A percentile compares a stretch with the other conserved stretches of the same genome.
phyloP scores from a whole-genome alignment of 129 eudicot species.

The Solidago caesia region DNA sequence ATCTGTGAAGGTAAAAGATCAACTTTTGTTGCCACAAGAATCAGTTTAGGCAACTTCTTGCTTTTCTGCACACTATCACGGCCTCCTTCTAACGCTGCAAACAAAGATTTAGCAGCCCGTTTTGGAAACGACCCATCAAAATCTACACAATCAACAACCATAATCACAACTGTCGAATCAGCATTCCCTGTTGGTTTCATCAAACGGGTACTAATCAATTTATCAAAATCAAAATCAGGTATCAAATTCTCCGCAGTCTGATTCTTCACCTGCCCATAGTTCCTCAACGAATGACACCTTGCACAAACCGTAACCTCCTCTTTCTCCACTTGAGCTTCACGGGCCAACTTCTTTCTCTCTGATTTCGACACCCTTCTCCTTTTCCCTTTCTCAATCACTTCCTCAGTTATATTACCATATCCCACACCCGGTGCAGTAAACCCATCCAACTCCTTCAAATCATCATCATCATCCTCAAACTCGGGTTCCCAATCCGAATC shows the following conservation, averaged over 20 bases:
- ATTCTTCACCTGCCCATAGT: conserved; percentile 89
- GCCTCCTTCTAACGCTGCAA: conserved; percentile 56
- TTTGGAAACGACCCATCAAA: conserved; percentile 97
- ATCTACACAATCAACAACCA: conserved; percentile 97
- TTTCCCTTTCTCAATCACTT: conserved; percentile 53
- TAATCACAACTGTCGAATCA: conserved; percentile 79
- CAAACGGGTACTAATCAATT: conserved; percentile 72
- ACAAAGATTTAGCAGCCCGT: conserved; percentile 85
- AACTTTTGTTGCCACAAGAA: conserved; percentile 88
- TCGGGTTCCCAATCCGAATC: conserved; percentile 62
- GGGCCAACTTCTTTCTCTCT: conserved; percentile 68
- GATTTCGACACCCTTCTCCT: conserved; percentile 65
- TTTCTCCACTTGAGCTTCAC: conserved; percentile 57
- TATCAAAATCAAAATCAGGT: conserved; percentile 92
- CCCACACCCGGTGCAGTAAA: conserved; percentile 75
- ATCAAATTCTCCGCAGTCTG: conserved; percentile 82
- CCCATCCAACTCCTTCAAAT: conserved; percentile 65
- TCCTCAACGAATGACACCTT: conserved; percentile 86
- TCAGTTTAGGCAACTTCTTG: conserved; percentile 79
- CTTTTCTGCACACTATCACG: conserved; percentile 43
- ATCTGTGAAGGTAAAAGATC: conserved; percentile 94
- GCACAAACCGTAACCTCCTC: conserved; percentile 95
- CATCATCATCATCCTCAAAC: conserved; percentile 59
- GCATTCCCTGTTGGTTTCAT: conserved; percentile 81
- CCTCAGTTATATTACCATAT: conserved; percentile 83